Evolutionary conservation across 352 stramenopile genomes (phyloP), one percentile per base, ranked within the genome.

Genomic region (Phytopythium litorale): DNA sequence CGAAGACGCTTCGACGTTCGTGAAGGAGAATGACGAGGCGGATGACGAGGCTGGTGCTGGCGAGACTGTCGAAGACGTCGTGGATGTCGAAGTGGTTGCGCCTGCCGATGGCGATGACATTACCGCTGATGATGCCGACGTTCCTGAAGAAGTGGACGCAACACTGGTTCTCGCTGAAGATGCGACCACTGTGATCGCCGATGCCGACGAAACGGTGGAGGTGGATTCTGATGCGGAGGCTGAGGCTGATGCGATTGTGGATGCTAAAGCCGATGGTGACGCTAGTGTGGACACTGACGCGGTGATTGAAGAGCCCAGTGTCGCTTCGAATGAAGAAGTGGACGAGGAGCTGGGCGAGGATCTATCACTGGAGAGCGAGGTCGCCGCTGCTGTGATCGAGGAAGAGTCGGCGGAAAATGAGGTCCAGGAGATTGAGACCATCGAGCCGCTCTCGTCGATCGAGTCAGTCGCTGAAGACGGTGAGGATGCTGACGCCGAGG

Each of bases 301-400:
- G 9, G 19, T 37, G 28, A 32, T 18, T 49, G 57, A 55, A 9
- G 58, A 51, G 0, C 16, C 50, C 46, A 25, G 35, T 46, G 58
- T 46, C 23, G 35, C 48, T 63, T 63, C 58, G 58, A 25, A 40
- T 43, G 32, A 60, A 43, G 58, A 63, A 40, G 58, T 45, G 15
- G 30, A 37, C 30, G 19, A 35, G 18, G 43, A 49, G 28, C 7
- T 49, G 19, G 42, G n/a, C 42, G 42, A 25, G n/a, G 42, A 49
- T 9, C 19, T 15, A 3, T 49, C 42, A 7, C 7, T 1, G 19
- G 42, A 56, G 30, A 25, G 6, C n/a, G 56, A 54, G 48, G 18
- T 16, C 16, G 33, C 13, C 12, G 7, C 21, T 56, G 18, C 56
- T 62, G 45, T 43, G 38, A 37, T 7, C 16, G 35, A 50, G 13